Evolutionary conservation across 2,329 filamentous ascomycete genomes (phyloP).

Genomic region (Ascochyta fabae): DNA sequence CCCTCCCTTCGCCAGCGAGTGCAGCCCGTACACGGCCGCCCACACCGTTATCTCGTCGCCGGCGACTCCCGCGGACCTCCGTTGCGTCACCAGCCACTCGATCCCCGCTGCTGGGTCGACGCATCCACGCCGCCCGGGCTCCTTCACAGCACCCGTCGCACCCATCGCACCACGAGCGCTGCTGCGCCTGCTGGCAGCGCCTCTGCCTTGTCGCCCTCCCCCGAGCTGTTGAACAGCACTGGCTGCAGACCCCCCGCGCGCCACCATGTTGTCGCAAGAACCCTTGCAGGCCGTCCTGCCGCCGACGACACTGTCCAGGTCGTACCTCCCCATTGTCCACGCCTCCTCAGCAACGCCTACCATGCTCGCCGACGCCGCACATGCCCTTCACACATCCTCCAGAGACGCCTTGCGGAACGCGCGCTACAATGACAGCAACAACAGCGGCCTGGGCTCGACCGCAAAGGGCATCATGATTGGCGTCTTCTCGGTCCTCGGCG

Average conservation of each 20-base stretch:
- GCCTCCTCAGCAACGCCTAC: conserved; percentile 34
- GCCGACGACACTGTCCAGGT: conserved; percentile 42
- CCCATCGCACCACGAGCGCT: conserved; percentile 22
- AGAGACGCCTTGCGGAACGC: conserved; percentile 36
- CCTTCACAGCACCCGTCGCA: conserved; percentile 10
- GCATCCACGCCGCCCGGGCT: conserved; percentile 7
- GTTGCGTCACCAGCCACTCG: conserved; percentile 25
- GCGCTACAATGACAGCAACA: conserved; percentile 26
- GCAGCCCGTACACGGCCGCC: background rate
- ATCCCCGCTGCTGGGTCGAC: conserved; percentile 27
- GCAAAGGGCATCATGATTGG: conserved; percentile 90
- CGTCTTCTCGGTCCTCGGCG: conserved; percentile 91
- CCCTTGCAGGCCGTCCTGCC: conserved; percentile 35
- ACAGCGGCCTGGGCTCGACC: conserved; percentile 56
- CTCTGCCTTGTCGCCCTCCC: conserved; percentile 1
- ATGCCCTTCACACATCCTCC: conserved; percentile 21
- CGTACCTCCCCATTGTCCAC: conserved; percentile 34
- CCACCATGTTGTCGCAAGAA: conserved; percentile 44
- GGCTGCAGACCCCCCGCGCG: conserved; percentile 7
- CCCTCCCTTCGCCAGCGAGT: conserved; percentile 13
- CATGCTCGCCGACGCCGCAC: conserved; percentile 26
- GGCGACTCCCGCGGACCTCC: conserved; percentile 16
- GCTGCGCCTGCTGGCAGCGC: conserved; percentile 30
- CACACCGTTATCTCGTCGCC: conserved; percentile 21
- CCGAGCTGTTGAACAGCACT: conserved; percentile 5